Evolutionary conservation across 208 protist genomes (phyloP).

Genomic region (Acanthamoeba royreba): DNA sequence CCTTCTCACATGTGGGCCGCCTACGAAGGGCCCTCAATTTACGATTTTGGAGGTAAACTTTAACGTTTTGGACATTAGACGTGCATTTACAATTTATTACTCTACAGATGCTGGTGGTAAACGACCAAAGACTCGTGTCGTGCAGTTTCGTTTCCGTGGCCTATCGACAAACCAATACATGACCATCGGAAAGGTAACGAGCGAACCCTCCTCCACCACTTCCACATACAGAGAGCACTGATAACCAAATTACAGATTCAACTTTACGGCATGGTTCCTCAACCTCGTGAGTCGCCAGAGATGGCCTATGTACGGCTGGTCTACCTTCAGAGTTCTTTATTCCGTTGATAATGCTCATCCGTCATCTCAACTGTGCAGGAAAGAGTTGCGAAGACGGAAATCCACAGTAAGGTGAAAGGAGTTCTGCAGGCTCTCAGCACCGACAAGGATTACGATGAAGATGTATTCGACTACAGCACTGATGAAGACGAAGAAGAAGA

Average conservation of each 20-base stretch:
- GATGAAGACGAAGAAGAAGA: not conserved
- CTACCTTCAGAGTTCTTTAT: not conserved
- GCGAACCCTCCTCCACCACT: no score
- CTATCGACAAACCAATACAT: constrained; percentile 3
- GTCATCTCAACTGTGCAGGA: not conserved
- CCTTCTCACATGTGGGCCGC: constrained; percentile 11
- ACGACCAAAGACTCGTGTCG: not conserved
- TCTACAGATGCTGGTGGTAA: not conserved
- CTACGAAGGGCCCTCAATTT: constrained; percentile 35
- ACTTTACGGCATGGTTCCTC: not conserved
- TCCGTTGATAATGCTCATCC: not conserved
- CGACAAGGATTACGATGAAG: not conserved
- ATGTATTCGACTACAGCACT: not conserved
- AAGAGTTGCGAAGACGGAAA: not conserved
- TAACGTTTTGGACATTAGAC: not conserved
- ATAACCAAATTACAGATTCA: constrained; percentile 24
- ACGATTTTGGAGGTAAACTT: constrained; percentile 21
- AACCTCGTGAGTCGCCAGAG: not conserved
- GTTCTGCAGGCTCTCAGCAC: not conserved
- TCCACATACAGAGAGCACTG: no score
- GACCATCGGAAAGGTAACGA: not conserved
- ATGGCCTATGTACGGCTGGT: not conserved
- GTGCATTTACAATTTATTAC: not conserved
- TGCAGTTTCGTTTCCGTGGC: constrained; percentile 26
- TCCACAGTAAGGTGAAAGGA: not conserved